Base-by-base conservation (phyloP, 352 stramenopile species). In the Pythium vanterpoolii region DNA sequence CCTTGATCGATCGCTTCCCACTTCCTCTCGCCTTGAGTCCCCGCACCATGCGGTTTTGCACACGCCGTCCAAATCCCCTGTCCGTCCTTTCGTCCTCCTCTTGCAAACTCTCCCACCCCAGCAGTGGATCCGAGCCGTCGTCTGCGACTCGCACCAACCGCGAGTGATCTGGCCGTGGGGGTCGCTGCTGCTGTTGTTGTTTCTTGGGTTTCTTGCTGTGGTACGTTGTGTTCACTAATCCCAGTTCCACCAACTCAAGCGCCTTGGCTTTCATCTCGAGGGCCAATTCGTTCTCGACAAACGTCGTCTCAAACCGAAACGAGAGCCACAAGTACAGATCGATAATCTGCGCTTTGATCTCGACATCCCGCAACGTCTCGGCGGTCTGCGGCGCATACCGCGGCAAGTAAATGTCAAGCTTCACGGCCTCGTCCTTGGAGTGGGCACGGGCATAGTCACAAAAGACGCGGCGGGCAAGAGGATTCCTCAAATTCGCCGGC, bases 301-400 rank as follows among this genome's bases (percentile, higher is more conserved):
- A 96, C 31, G 83, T 93, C 11, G 79, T 77, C 28, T 91, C 78
- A 64, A 98, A 98, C 39, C 93, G 93, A 50, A 82, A 86, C 44
- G 90, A 91, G 1, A 98, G 74, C 96, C 96, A 98, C 19, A 98
- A 60, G 72, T 98, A 98, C 33, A 98, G 42, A 54, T 98, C 93
- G 39, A 98, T 88, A 59, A 97, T 87, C 65, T 94, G 85, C 54
- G 96, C 84, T 59, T 97, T 89, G 56, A 84, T 87, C 69, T 97
- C 97, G 4, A 98, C 70, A 43, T 93, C 78, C 0, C 77, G 76
- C 47, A 98, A 72, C 53, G 95, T 74, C 27, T 96, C 77, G 33
- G 94, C 85, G 8, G 82, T 88, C 21, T 83, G 85, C n/a, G 91
- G 79, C 18, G 76, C 48, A 57, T 74, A 79, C 47, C 79, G 75